phyloP scores from a whole-genome alignment of 495 filamentous ascomycete genomes.

The Hamigera avellanea region DNA sequence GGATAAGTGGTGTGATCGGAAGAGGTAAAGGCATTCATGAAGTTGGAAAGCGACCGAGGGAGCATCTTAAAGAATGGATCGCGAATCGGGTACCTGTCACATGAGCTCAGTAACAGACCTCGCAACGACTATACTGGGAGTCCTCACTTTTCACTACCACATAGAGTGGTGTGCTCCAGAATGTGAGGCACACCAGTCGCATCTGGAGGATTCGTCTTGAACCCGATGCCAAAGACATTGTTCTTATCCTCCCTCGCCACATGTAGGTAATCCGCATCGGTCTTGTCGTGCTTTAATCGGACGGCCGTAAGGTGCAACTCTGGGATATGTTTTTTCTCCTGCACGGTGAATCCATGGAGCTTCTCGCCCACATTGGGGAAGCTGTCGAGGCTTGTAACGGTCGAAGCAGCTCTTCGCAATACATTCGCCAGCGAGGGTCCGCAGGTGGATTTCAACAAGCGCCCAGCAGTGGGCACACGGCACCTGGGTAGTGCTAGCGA shows the following conservation, averaged over 20 bases:
- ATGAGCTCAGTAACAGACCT: constrained; percentile 7
- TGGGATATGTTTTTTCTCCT: constrained; percentile 79
- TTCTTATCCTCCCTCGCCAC: constrained; percentile 90
- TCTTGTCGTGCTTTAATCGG: constrained; percentile 83
- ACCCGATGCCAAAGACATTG: constrained; percentile 98
- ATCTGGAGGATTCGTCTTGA: constrained; percentile 97
- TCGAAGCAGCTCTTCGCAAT: constrained; percentile 44
- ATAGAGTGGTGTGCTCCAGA: constrained; percentile 91
- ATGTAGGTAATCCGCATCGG: constrained; percentile 90
- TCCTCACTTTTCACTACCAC: constrained; percentile 84
- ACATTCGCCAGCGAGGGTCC: constrained; percentile 7
- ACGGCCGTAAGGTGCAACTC: constrained; percentile 88
- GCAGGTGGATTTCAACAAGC: neutral
- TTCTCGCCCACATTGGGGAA: constrained; percentile 70
- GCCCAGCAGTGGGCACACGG: constrained; percentile 8
- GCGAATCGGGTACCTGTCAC: constrained; percentile 72
- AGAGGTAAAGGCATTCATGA: constrained; percentile 98
- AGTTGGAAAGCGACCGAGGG: constrained; percentile 90
- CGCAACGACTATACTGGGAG: constrained; percentile 1
- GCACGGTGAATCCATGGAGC: constrained; percentile 84
- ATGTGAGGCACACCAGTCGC: constrained; percentile 96
- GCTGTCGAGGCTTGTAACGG: constrained; percentile 58
- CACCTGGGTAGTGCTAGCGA: constrained; percentile 16
- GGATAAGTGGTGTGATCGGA: constrained; percentile 97
- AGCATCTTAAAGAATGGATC: constrained; percentile 99